phyloP scores from a whole-genome alignment of 805 yeast genomes.

The Candida taoyuanica region DNA sequence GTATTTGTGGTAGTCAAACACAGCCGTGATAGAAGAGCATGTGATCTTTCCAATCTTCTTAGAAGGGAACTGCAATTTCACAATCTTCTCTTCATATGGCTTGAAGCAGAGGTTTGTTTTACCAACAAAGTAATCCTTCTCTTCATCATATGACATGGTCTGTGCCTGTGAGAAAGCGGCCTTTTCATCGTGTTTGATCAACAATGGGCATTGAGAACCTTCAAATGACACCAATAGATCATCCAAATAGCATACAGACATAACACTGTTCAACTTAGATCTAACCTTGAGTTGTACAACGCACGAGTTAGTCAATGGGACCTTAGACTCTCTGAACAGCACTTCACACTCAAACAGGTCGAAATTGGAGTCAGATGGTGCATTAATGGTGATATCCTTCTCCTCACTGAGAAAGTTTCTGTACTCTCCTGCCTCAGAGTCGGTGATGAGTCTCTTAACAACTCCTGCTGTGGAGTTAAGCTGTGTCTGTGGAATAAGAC shows the following conservation, averaged over 20 bases:
- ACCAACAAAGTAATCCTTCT: conserved; percentile 3
- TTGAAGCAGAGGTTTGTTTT: conserved; percentile 15
- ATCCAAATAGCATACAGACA: conserved; percentile 6
- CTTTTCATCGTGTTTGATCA: conserved; percentile 13
- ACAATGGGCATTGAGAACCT: conserved; percentile 16
- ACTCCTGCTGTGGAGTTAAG: conserved; percentile 1
- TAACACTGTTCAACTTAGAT: conserved; percentile 24
- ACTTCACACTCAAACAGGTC: conserved; percentile 24
- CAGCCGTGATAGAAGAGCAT: conserved; percentile 15
- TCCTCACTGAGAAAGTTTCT: conserved; percentile 6
- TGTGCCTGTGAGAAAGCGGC: not conserved
- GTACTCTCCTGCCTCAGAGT: conserved; percentile 1
- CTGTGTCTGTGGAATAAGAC: conserved; percentile 20
- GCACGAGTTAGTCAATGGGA: conserved; percentile 18
- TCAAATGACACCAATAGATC: conserved; percentile 12
- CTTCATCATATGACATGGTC: conserved; percentile 9
- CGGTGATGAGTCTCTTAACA: conserved; percentile 3
- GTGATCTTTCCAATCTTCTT: conserved; percentile 19
- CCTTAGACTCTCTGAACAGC: conserved; percentile 17
- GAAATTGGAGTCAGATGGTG: conserved; percentile 23
- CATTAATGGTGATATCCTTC: conserved; percentile 19
- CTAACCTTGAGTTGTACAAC: conserved; percentile 31
- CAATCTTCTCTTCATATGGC: conserved; percentile 11
- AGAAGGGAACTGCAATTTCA: conserved; percentile 18
- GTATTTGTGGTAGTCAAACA: conserved; percentile 7